Evolutionary conservation across 2,329 filamentous ascomycete genomes (phyloP).

Genomic region (Colletotrichum incanum): DNA sequence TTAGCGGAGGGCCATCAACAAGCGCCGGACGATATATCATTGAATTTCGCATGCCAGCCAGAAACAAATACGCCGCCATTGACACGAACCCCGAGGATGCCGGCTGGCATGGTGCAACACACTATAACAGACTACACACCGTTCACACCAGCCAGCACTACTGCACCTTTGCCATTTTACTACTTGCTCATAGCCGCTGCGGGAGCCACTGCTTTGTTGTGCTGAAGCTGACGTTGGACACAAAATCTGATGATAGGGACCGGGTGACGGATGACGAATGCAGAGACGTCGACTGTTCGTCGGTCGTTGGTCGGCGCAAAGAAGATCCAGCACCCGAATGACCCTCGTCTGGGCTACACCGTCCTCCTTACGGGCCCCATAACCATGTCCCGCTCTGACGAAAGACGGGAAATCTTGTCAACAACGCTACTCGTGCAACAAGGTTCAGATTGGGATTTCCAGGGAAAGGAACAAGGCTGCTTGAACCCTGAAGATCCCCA

Average conservation of each 20-base stretch:
- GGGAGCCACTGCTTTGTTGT: slow-evolving; percentile 11
- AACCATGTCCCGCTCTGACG: background rate
- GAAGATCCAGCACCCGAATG: slow-evolving; percentile 30
- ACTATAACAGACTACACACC: slow-evolving; percentile 18
- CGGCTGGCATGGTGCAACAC: slow-evolving; percentile 9
- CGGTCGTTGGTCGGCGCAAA: slow-evolving; percentile 29
- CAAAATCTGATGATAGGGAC: slow-evolving; percentile 7
- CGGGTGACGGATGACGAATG: background rate
- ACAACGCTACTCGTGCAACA: slow-evolving; percentile 29
- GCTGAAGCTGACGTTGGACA: slow-evolving; percentile 19
- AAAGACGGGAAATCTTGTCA: slow-evolving; percentile 15
- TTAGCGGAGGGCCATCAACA: slow-evolving; percentile 20
- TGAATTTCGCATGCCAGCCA: slow-evolving; percentile 6
- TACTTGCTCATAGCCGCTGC: slow-evolving; percentile 21
- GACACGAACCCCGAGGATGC: slow-evolving; percentile 26
- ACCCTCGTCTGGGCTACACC: slow-evolving; percentile 5
- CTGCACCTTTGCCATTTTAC: slow-evolving; percentile 20
- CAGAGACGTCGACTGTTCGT: background rate
- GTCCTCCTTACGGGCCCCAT: background rate
- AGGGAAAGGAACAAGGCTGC: slow-evolving; percentile 27
- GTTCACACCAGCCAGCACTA: slow-evolving; percentile 30
- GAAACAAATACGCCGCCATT: slow-evolving; percentile 1
- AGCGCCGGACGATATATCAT: slow-evolving; percentile 13
- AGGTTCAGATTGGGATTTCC: slow-evolving; percentile 11
- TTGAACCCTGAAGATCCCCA: slow-evolving; percentile 42